A percentile compares a stretch with the other conserved stretches of the same genome.
Conservation (phyloP, 139 green algal species). For the Yamagishiella unicocca region DNA sequence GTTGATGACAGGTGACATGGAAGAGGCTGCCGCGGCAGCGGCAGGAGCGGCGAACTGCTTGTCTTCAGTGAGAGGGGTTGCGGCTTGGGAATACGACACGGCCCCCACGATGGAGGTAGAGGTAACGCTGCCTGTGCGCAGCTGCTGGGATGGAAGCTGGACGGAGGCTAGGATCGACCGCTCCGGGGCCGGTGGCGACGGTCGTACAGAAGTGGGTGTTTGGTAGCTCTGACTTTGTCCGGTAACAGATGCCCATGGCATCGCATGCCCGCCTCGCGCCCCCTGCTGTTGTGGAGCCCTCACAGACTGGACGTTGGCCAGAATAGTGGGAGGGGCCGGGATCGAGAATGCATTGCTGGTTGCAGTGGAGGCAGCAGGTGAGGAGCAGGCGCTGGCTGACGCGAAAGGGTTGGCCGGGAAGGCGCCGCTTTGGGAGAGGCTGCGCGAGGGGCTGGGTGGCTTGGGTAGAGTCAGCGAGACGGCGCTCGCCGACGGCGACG, state of each 20-base stretch:
- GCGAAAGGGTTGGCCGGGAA: not conserved
- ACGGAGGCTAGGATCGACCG: constrained; percentile 41
- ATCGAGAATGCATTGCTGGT: constrained; percentile 6
- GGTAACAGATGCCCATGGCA: not conserved
- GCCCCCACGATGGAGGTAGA: too few species aligned
- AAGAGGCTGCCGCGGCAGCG: not conserved
- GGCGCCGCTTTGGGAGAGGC: not conserved
- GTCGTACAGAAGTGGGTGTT: not conserved
- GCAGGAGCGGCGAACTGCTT: not conserved
- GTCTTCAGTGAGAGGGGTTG: not conserved
- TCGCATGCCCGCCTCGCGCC: too few species aligned
- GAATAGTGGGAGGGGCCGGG: not conserved
- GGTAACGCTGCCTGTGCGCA: too few species aligned
- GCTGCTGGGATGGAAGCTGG: not conserved
- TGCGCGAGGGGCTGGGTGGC: constrained; percentile 23
- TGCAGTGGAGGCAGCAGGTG: not conserved
- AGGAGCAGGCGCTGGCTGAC: not conserved
- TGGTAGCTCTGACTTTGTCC: not conserved
- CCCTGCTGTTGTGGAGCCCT: too few species aligned
- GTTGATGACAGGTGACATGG: not conserved
- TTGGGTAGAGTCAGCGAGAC: not conserved
- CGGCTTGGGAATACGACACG: too few species aligned
- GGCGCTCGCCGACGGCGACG: not conserved
- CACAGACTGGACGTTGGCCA: not conserved
- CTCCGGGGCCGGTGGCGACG: not conserved